Evolutionary conservation across 257 asterid genomes (phyloP), one percentile per base, ranked within the genome.

Genomic region (Scutellaria barbata): DNA sequence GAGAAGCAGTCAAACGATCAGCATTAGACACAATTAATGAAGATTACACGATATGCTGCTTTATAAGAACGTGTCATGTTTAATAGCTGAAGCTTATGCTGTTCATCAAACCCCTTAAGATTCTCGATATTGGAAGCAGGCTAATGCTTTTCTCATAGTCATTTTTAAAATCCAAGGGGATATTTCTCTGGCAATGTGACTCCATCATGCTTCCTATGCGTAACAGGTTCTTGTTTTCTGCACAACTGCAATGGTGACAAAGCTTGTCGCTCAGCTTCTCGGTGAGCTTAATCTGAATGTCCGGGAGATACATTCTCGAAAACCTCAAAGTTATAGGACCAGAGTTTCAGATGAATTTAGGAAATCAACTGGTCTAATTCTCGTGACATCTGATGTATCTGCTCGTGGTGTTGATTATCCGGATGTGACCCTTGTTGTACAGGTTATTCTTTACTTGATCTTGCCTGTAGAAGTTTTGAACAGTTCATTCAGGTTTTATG

Each of bases 371-470:
- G 98, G 98, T 65, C 97, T 95, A 53, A 92, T 92, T 80, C 96
- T 92, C 7, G 99, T 92, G 46, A 92, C 99, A 9, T 95, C 98
- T 33, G 99, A 95, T 56, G 99, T 92, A 46, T 92, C 99, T 81
- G 99, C 99, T 10, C 98, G 99, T 54, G 98, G 98, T 55, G 99
- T 95, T 10, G 98, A 95, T 83, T 95, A 95, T 81, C 99, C 99
- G 6, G 97, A 95, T 47, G 98, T 92, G 48, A 82, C 94, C 72
- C 96, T 95, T 41, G 98, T 95, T 52, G 47, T 95, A 55, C 99
- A 95, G 96, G 98, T 90, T 61, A 68, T 37, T 9, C 40, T 9
- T n/a, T 25, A 51, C 51, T 60, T 76, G 22, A 47, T 35, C 72
- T 64, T 61, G 48, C 72, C 40, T 72, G 22, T 69, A 8, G 17